A percentile compares a stretch with the other conserved stretches of the same genome.
Evolutionary conservation across 2,329 filamentous ascomycete genomes (phyloP).

Genomic region (Sporothrix pseudoabietina): DNA sequence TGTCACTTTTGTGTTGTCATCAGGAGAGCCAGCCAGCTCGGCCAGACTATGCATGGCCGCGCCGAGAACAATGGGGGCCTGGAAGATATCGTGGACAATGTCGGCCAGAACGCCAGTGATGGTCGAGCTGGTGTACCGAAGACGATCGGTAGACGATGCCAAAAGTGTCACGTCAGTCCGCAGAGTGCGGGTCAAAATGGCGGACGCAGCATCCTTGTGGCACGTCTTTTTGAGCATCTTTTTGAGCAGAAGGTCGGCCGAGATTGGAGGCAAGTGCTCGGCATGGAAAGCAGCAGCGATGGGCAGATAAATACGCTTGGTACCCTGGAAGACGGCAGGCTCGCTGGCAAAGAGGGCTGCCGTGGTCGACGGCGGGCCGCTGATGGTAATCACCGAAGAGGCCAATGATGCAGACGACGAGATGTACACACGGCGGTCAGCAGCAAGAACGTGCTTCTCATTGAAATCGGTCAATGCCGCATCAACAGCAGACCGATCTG

Average conservation of each 20-base stretch:
- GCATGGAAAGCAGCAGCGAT: background rate
- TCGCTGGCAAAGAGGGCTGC: background rate
- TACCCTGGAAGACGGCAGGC: background rate
- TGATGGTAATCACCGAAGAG: background rate
- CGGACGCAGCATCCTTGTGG: background rate
- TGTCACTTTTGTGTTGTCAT: background rate
- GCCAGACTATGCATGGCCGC: background rate
- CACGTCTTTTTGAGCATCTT: too few relatives aligned
- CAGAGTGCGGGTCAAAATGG: background rate
- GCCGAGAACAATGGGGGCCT: background rate
- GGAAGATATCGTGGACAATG: slow-evolving; percentile 11
- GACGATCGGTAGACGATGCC: background rate
- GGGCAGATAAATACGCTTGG: background rate
- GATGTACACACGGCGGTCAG: background rate
- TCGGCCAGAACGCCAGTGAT: background rate
- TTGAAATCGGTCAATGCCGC: background rate
- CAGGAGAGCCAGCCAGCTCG: background rate
- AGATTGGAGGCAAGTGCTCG: background rate
- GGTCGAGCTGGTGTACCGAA: background rate
- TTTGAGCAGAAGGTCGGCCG: background rate
- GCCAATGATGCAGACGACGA: background rate
- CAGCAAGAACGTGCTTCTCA: background rate
- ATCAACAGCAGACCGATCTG: background rate
- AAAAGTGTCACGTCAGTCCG: background rate
- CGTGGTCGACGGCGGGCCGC: background rate